Base-by-base conservation (phyloP, 2,329 filamentous ascomycete species). In the Hypoxylon sp. region DNA sequence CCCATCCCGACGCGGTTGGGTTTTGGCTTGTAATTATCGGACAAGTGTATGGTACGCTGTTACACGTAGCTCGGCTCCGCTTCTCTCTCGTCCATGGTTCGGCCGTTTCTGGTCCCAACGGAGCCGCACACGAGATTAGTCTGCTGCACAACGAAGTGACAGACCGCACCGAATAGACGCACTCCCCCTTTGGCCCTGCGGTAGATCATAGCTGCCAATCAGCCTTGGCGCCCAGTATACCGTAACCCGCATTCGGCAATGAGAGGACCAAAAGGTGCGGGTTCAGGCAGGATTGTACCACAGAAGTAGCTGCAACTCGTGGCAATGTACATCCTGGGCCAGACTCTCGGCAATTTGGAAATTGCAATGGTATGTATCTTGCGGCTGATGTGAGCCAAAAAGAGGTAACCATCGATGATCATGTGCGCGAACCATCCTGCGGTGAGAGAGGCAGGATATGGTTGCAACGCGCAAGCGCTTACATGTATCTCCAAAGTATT, bases 321-420 rank as follows among this genome's bases (percentile, higher is more conserved):
- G 61, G 61, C 47, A 42, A 63, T 22, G 64, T 67, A 70, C 61
- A 62, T 33, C 22, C 42, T 19, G 33, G 65, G 53, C 53, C 35
- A 59, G 61, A 26, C 33, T 54, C 37, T 59, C 53, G 58, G 35
- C 57, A 68, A 65, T 50, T 52, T 63, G 68, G 62, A 44, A 17
- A n/a, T 44, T 17, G 39, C 8, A 22, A 44, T 44, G 17, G 50
- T 33, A 26, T 54, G 62, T 63, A 55, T 58, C 44, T 66, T 71
- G 69, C 69, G 69, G 69, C 69, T 71, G 69, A 71, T 71, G 69
- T 71, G 69, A 69, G 66, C 39, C 24, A 65, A 55, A 71, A 58
- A 50, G 63, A 64, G 66, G 63, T 70, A 54, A 31, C 66, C 54
- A 63, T 70, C 55, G 66, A 17, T 66, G 66, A 65, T 71, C 63